phyloP scores from a whole-genome alignment of 768 basidiomycete genomes.

The Calocybe gangraenosa region DNA sequence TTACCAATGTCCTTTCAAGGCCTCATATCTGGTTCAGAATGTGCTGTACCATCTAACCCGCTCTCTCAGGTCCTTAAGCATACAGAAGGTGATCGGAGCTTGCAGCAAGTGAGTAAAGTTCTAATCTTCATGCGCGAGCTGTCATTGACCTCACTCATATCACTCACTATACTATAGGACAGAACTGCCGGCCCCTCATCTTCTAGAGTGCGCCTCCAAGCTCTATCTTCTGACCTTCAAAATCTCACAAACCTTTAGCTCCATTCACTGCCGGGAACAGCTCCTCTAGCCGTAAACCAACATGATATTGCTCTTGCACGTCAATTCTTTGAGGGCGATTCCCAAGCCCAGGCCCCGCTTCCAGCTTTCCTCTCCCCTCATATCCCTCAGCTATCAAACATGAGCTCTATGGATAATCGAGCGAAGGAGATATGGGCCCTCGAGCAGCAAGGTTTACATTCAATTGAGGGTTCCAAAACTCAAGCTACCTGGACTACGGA shows the following conservation, averaged over 20 bases:
- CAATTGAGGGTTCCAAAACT: conserved; percentile 28
- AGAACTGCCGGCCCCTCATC: conserved; percentile 70
- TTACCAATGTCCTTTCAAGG: conserved; percentile 67
- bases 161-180: conserved; percentile 50
- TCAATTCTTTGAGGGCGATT: conserved; percentile 66
- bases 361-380: conserved; percentile 19
- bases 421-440: conserved; percentile 51
- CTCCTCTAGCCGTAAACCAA: conserved; percentile 44
- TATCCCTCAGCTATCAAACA: conserved; percentile 18
- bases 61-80: conserved; percentile 88
- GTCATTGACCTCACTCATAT: background rate
- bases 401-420: conserved; percentile 26
- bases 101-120: conserved; percentile 78
- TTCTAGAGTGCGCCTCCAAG: conserved; percentile 45
- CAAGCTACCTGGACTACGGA: conserved; percentile 54
- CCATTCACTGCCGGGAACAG: conserved; percentile 68
- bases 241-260: conserved; percentile 40
- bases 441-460: conserved; percentile 39
- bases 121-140: background rate
- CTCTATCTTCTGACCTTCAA: background rate
- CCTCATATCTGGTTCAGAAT: conserved; percentile 86
- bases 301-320: conserved; percentile 73
- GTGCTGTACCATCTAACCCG: conserved; percentile 80
- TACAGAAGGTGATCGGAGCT: conserved; percentile 80
- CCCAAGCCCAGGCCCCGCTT: conserved; percentile 25